Conservation (phyloP, 1,284 basidiomycete genomes). For the Malassezia cuniculi region DNA sequence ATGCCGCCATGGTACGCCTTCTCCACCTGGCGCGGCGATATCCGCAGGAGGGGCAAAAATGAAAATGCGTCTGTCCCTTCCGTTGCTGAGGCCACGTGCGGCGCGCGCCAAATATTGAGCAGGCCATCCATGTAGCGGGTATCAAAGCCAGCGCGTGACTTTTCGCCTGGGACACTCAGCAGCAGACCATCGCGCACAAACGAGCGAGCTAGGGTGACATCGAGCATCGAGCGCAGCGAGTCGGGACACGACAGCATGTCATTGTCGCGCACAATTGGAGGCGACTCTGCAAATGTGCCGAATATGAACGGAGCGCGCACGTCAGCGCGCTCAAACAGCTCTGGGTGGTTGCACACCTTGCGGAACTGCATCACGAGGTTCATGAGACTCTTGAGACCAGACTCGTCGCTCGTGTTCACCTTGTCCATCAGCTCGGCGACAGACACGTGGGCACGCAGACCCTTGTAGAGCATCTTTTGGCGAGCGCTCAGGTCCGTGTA, state of each 20-base stretch:
- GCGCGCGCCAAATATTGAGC: constrained; percentile 81
- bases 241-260: constrained; percentile 71
- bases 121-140: constrained; percentile 58
- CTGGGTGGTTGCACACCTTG: constrained; percentile 98
- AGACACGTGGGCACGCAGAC: constrained; percentile 79
- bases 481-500: constrained; percentile 87
- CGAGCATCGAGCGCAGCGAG: constrained; percentile 71
- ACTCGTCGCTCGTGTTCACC: constrained; percentile 70
- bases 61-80: constrained; percentile 55
- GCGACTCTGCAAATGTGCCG: constrained; percentile 66
- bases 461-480: constrained; percentile 83
- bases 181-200: constrained; percentile 70
- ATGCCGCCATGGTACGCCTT: constrained; percentile 54
- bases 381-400: constrained; percentile 85
- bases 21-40: constrained; percentile 55
- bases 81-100: constrained; percentile 63
- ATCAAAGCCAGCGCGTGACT: constrained; percentile 53
- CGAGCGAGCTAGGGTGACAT: constrained; percentile 61
- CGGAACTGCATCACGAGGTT: constrained; percentile 99
- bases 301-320: constrained; percentile 87
- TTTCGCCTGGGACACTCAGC: constrained; percentile 56
- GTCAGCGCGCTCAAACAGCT: constrained; percentile 93
- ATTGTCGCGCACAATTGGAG: constrained; percentile 68
- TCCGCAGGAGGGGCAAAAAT: constrained; percentile 60
- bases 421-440: constrained; percentile 87